Evolutionary conservation across 306 rosid genomes (phyloP).

Genomic region (Cyclanthera cordifolia): DNA sequence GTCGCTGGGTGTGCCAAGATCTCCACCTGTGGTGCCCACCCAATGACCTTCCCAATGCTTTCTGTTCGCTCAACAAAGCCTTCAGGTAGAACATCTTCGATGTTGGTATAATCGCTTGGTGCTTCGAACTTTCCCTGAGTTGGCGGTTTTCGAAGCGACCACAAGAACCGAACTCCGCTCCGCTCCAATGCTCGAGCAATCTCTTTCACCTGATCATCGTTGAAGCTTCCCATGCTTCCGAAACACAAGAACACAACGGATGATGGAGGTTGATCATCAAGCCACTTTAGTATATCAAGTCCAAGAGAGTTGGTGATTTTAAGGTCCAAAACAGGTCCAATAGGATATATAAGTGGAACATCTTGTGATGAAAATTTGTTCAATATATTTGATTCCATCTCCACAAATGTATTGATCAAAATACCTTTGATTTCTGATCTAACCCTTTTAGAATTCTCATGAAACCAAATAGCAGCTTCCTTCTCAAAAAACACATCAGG

Average conservation of each 20-base stretch:
- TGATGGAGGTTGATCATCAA: constrained; percentile 15
- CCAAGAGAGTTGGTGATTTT: not conserved
- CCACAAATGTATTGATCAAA: not conserved
- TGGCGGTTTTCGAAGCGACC: not conserved
- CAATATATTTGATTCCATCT: constrained; percentile 1
- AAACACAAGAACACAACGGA: constrained; percentile 24
- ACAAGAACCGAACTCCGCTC: constrained; percentile 8
- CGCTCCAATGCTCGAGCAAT: constrained; percentile 13
- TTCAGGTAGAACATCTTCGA: not conserved
- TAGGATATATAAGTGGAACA: not conserved
- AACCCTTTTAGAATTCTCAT: not conserved
- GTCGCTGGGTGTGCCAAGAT: not conserved
- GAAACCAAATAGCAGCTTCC: not conserved
- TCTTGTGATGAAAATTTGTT: not conserved
- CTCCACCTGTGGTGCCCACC: not conserved
- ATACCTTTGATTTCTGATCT: constrained; percentile 4
- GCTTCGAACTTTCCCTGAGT: not conserved
- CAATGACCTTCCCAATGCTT: not conserved
- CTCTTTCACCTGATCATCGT: constrained; percentile 14
- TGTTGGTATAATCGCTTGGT: not conserved
- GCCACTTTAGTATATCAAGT: constrained; percentile 10
- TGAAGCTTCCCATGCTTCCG: constrained; percentile 21
- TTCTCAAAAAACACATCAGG: not conserved
- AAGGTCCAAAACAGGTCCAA: constrained; percentile 23
- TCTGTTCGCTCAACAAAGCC: not conserved